phyloP scores from a whole-genome alignment of 176 grass and related monocot species.

The Oryza coarctata region DNA sequence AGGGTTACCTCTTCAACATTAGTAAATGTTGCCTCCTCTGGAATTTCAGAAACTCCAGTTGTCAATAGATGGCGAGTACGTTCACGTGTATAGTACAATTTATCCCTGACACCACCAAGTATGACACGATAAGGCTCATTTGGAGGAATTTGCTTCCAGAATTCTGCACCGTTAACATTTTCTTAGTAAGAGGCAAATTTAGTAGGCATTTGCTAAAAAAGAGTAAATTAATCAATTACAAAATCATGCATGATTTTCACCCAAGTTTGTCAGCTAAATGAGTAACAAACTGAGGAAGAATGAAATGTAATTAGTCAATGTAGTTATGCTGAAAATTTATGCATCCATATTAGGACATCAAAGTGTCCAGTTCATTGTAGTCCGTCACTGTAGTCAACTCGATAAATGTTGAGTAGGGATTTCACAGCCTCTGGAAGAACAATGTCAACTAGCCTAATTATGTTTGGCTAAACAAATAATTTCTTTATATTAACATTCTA shows the following conservation, averaged over 20 bases:
- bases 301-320: background rate
- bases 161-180: constrained; percentile 59
- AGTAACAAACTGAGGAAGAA: background rate
- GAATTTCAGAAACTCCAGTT: constrained; percentile 70
- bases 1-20: constrained; percentile 74
- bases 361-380: background rate
- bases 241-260: background rate
- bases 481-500: constrained; percentile 3
- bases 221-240: background rate
- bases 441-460: background rate
- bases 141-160: constrained; percentile 93
- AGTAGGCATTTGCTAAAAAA: background rate
- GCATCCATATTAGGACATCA: background rate
- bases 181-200: constrained; percentile 32
- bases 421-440: background rate
- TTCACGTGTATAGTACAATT: constrained; percentile 84
- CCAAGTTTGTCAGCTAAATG: background rate
- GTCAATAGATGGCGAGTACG: constrained; percentile 75
- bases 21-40: constrained; percentile 67
- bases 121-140: constrained; percentile 98
- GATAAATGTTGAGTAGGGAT: background rate
- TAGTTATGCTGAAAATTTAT: background rate
- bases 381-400: background rate
- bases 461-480: background rate
- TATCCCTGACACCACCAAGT: constrained; percentile 94